Base-by-base conservation (phyloP, 2,329 filamentous ascomycete genomes). In the Alternaria dauci region DNA sequence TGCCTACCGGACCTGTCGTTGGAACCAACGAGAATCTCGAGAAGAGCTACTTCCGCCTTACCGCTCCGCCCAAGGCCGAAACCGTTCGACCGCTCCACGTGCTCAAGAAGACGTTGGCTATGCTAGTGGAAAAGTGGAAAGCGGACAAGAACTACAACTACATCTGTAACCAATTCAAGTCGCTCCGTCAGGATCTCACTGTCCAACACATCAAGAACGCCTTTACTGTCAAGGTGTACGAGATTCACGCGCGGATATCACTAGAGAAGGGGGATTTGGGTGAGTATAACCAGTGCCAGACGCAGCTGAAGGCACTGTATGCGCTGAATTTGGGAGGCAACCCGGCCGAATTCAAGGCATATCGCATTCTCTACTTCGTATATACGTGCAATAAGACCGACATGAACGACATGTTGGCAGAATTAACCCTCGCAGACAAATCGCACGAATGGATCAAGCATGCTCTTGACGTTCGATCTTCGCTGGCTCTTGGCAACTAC, bases 221-320 rank as follows among this genome's bases (percentile, higher is more conserved):
- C 54, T 98, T 99, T 78, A 98, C 95, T 26, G 94, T 98, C 66
- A 91, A 87, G 65, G 95, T 97, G 48, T 99, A 99, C 81, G 95
- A 99, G 82, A 96, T 94, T 63, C 95, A 99, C 82, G 95, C 94
- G 66, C 90, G 95, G 62, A 98, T 99, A 81, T 95, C 95, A 70
- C 85, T 99, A 81, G 94, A 99, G 82, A 97, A 96, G 87, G 93
- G 92, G 82, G 95, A 99, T 85, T 88, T 98, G 84, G 94, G 95
- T 99, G 95, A 99, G 95, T 99, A 99, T 95, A 99, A 99, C 85
- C 95, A 99, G 87, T 99, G 95, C 82, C 95, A 99, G 85, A 98
- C 95, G 75, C 95, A 99, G 83, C 86, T 99, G 77, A 92, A 93
- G 80, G 93, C 91, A 68, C 84, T 99, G 74, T 98, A 99, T 82